Base-by-base conservation (phyloP, 2,329 filamentous ascomycete genomes). In the Fonsecaea monophora region DNA sequence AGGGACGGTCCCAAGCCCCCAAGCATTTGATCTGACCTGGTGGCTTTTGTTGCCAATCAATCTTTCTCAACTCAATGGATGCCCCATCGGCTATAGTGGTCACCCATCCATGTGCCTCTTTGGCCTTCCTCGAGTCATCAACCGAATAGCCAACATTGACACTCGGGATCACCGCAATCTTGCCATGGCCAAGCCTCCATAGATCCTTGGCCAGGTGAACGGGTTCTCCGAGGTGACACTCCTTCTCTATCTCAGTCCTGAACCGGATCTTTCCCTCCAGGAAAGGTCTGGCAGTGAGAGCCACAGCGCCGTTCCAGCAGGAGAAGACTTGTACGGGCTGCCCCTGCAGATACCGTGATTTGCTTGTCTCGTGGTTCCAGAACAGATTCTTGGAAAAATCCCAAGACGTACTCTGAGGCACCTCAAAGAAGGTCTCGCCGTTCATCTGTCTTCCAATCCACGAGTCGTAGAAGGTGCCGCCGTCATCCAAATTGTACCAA, bases 261-360 rank as follows among this genome's bases (percentile, higher is more conserved):
- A 88, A 88, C 5, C 73, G 68, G 2, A 87, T 73, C 9, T 76
- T 77, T 0, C 76, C 71, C 13, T 80, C 75, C 3, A 86, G 65
- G 8, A 88, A 73, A 0, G 85, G 83, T 48, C 76, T 75, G 0
- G 84, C 85, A 0, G 76, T 77, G 60, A 88, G 82, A 0, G 80
- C 81, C 0, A 79, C 79, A 0, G 82, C 84, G 2, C 86, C 87
- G 66, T 88, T 87, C 86, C 86, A 88, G 74, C 87, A 89, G 0
- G 85, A 74, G 66, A 86, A 88, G 0, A 87, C 86, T 73, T 88
- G 87, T 66, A 88, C 84, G 0, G 86, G 85, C n/a, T 76, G 74
- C 30, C 77, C 74, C 0, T 67, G 67, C 0, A 68, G 54, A 61
- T 80, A 81, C 3, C 81, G 75, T 2, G 65, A 57, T 9, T 70